Evolutionary conservation across 2,329 filamentous ascomycete genomes (phyloP), one percentile per base, ranked within the genome.

Genomic region (Macrophomina pseudophaseolina): DNA sequence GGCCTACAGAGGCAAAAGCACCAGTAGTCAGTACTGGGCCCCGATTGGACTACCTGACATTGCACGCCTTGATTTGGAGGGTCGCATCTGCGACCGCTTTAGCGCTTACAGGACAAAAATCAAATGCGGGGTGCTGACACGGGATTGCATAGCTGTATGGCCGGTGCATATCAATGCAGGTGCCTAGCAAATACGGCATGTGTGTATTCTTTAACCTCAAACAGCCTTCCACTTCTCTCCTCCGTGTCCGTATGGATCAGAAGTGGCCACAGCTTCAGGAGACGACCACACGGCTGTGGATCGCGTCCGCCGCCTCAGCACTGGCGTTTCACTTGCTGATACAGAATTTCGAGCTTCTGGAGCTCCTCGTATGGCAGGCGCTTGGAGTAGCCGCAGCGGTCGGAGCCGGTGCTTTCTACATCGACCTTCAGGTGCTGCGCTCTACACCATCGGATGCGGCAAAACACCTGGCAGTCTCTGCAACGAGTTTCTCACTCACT

Each of bases 31-130:
- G 35, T 12, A 7, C 7, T 38, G 7, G n/a, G n/a, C 23, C 23
- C 23, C 23, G 23, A 23, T 9, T 5, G 46, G 9, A 9, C 46
- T 49, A 49, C 18, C 32, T 32, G 12, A 14, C 11, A 18, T 32
- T 5, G 49, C 28, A 33, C 7, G 5, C 18, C 16, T 44, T 44
- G 42, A 44, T 44, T 44, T 44, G 42, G 2, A 44, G 42, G 16
- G 11, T n/a, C 5, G 12, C 23, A n/a, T n/a, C 12, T 16, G 12
- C 33, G n/a, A 9, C 12, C 16, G 32, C 52, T 12, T 35, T 54
- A 54, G 52, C 35, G 52, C 52, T 54, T 54, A 54, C 52, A 18
- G 5, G 52, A 54, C 52, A 40, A 54, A 32, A 54, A 40, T 1
- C 16, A 28, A 32, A 18, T 32, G 51, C 51, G 51, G 51, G 51